Conservation (phyloP, 768 basidiomycete genomes). For the Boletus rubescentipes region DNA sequence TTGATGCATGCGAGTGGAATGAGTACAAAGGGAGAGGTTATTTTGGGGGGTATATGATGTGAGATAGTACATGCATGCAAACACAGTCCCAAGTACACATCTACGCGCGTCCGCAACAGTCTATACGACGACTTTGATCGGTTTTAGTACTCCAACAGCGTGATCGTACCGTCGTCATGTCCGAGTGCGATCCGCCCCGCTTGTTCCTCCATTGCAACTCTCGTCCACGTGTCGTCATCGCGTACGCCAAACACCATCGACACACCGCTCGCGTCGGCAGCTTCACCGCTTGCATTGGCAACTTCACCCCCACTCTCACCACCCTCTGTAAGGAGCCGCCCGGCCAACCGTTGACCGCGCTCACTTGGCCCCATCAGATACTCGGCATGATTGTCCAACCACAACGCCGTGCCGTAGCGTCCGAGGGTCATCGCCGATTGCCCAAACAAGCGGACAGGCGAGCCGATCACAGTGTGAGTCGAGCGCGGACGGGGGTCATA, state of each 20-base stretch:
- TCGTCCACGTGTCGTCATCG: slow-evolving; percentile 50
- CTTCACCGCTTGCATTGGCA: neutral
- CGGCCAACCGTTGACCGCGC: slow-evolving; percentile 61
- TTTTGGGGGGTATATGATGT: too few relatives aligned
- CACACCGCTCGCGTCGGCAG: neutral
- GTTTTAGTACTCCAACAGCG: slow-evolving; percentile 46
- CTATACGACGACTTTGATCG: too few relatives aligned
- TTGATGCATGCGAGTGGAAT: slow-evolving; percentile 1
- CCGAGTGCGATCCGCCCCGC: slow-evolving; percentile 38
- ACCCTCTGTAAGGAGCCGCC: slow-evolving; percentile 19
- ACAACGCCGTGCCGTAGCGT: slow-evolving; percentile 59
- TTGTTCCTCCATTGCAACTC: slow-evolving; percentile 39
- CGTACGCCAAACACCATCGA: slow-evolving; percentile 45
- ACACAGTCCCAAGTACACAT: too few relatives aligned
- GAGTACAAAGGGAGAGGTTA: neutral
- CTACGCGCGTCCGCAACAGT: too few relatives aligned
- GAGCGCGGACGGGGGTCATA: slow-evolving; percentile 40
- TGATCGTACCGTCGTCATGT: slow-evolving; percentile 44
- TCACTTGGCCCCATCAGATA: slow-evolving; percentile 44
- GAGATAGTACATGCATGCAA: too few relatives aligned
- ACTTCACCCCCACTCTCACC: neutral
- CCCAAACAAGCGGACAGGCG: slow-evolving; percentile 58
- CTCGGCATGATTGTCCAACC: slow-evolving; percentile 64
- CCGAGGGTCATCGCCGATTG: slow-evolving; percentile 56
- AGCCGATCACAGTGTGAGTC: slow-evolving; percentile 43